Conservation (phyloP, 192 early-diverging fungal species). For the Coemansia sp. region DNA sequence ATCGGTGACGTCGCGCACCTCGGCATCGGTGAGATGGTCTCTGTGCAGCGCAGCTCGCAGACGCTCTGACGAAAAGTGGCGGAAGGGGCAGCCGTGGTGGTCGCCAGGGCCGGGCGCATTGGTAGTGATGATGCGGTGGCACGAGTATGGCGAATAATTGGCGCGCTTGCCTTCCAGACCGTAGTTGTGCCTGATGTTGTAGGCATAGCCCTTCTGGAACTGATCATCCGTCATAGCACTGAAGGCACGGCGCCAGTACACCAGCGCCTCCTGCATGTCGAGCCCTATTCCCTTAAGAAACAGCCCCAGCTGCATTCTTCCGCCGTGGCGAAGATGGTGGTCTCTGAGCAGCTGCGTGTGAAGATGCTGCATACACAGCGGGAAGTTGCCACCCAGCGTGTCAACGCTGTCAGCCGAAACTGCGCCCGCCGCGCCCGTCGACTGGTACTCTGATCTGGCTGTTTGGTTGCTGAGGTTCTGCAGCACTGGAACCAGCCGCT, state of each 20-base stretch:
- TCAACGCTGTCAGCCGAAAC: conserved; percentile 71
- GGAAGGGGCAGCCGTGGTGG: conserved; percentile 95
- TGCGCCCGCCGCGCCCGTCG: conserved; percentile 55
- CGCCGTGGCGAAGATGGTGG: conserved; percentile 83
- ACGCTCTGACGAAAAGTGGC: conserved; percentile 70
- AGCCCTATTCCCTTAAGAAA: conserved; percentile 96
- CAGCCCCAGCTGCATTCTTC: conserved; percentile 87
- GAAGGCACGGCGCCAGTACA: conserved; percentile 91
- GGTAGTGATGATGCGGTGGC: conserved; percentile 81
- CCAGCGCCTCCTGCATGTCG: conserved; percentile 81
- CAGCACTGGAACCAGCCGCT: conserved; percentile 85
- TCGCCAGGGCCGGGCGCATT: conserved; percentile 80
- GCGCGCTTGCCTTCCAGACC: conserved; percentile 88
- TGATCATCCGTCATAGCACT: conserved; percentile 77
- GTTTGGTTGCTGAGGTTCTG: conserved; percentile 84
- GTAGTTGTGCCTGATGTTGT: conserved; percentile 96
- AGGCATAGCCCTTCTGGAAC: conserved; percentile 91
- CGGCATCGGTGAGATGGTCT: conserved; percentile 62
- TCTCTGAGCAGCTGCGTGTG: conserved; percentile 69
- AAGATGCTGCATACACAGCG: conserved; percentile 89
- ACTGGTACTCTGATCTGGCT: conserved; percentile 67
- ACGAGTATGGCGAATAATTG: conserved; percentile 79
- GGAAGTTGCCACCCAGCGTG: conserved; percentile 70
- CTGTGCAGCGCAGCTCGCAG: conserved; percentile 62
- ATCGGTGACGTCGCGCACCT: conserved; percentile 63